Base-by-base conservation (phyloP, 352 stramenopile species). In the Globisporangium uncinulatum region DNA sequence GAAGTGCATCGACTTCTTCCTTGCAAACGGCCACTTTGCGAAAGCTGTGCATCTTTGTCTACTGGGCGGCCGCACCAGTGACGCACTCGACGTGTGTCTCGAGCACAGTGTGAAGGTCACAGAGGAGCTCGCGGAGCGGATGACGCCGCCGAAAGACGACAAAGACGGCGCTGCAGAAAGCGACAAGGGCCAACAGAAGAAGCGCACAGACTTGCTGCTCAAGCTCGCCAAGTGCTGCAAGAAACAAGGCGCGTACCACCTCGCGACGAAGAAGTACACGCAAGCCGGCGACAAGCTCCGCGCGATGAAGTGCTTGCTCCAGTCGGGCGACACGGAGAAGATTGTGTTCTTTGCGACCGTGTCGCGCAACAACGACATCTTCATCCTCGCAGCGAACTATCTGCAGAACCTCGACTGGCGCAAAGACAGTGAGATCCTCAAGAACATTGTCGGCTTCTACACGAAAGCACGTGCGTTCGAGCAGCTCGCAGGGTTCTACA, bases 211-310 rank as follows among this genome's bases (percentile, higher is more conserved):
- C 15, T 55, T 98, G 11, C 63, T 98, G 29, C 68, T 87, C n/a
- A 89, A 95, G 61, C 71, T 98, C 15, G 95, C 93, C 9, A 95
- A 94, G 47, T 89, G 73, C 61, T 97, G 87, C 66, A 97, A 97
- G 61, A 87, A 96, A 36, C 95, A 98, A 69, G 81, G 87, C 6
- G 81, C 85, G 52, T 97, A 94, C 65, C 87, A 96, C 51, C 64
- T 98, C 34, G 95, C 95, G 17, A 97, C 88, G 36, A 98, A 98
- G 59, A 98, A 98, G 57, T 98, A 98, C 69, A 98, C 94, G 0
- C 87, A 98, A 62, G 92, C 92, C 1, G 93, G 92, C 14, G 83
- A 97, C 54, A 93, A 92, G 19, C 66, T 97, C 20, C 87, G 95
- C 54, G 95, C 93, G 15, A 96, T 98, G 78, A 98, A 98, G 65